These are phyloP conservation scores for Talaromyces sp. DNA, from an alignment of 2,329 filamentous ascomycete genomes.

Conservation along the genomic window DNA sequence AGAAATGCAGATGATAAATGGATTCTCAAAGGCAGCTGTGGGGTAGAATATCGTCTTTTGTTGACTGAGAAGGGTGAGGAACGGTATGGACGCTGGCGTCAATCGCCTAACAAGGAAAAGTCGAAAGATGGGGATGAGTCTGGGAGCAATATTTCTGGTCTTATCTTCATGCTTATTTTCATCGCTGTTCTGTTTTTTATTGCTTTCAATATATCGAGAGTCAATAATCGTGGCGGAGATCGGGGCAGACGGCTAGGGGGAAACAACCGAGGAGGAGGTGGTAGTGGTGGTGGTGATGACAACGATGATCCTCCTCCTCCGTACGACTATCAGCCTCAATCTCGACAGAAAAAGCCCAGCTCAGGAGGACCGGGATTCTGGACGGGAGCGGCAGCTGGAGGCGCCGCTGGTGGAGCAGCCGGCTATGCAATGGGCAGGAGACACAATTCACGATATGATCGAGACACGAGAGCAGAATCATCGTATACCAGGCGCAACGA, in stretches of 20 bases:
- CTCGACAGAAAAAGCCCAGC: constrained; percentile 20
- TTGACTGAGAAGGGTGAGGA: constrained; percentile 74
- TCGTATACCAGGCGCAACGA: constrained; percentile 19
- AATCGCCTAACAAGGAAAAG: not conserved
- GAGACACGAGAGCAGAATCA: not conserved
- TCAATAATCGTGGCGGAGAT: constrained; percentile 20
- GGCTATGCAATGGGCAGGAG: constrained; percentile 16
- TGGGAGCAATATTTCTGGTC: not conserved
- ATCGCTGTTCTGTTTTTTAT: constrained; percentile 25
- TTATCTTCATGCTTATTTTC: constrained; percentile 30
- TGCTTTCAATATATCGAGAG: constrained; percentile 24
- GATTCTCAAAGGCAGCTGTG: constrained; percentile 88
- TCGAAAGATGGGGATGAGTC: not conserved
- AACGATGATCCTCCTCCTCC: constrained; percentile 40
- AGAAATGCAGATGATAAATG: constrained; percentile 70
- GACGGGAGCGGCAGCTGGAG: constrained; percentile 44
- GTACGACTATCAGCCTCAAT: constrained; percentile 33
- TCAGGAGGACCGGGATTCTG: constrained; percentile 49
- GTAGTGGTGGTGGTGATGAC: constrained; percentile 35
- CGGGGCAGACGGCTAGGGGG: constrained; percentile 25
- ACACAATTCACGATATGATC: not conserved
- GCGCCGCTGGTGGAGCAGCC: constrained; percentile 38
- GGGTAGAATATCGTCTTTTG: constrained; percentile 79
- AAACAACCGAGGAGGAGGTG: constrained; percentile 34
- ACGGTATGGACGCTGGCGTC: constrained; percentile 56